A percentile compares a stretch with the other conserved stretches of the same genome.
Evolutionary conservation across 345 rosid genomes (phyloP).

Genomic region (Lumnitzera racemosa): DNA sequence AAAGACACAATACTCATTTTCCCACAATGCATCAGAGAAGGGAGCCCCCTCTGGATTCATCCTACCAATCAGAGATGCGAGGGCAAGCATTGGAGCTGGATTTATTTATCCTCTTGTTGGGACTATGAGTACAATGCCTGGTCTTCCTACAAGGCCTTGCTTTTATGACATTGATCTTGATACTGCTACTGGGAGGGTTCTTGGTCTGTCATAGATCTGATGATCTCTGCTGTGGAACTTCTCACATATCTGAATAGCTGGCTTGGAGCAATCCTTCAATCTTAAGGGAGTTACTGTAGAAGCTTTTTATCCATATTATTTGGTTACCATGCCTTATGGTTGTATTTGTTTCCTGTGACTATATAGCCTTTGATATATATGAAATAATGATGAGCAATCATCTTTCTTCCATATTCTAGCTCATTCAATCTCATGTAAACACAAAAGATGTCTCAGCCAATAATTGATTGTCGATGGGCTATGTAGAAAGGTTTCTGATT

Average conservation of each 20-base stretch:
- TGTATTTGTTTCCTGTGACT: background rate
- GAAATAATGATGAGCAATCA: too few species aligned
- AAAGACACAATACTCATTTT: constrained; percentile 92
- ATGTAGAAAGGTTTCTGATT: too few species aligned
- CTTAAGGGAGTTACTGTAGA: background rate
- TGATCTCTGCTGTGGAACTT: background rate
- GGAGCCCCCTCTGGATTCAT: constrained; percentile 85
- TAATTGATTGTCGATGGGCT: too few species aligned
- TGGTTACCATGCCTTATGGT: background rate
- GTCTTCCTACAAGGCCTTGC: constrained; percentile 97
- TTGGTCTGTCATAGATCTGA: constrained; percentile 62
- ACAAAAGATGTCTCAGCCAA: too few species aligned
- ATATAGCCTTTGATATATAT: background rate
- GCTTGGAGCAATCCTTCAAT: background rate
- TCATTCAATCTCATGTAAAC: too few species aligned
- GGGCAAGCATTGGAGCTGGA: constrained; percentile 97
- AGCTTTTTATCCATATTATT: background rate
- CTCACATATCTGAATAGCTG: background rate
- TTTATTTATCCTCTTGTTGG: constrained; percentile 95
- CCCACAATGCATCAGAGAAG: constrained; percentile 68
- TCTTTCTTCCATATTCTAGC: too few species aligned
- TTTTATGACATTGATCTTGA: constrained; percentile 87
- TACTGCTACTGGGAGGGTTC: constrained; percentile 72
- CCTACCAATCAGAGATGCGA: constrained; percentile 83
- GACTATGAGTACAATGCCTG: constrained; percentile 98